These are phyloP conservation scores for Chytriomyces sp. DNA, from an alignment of 192 early-diverging fungal species.

Conservation along the genomic window DNA sequence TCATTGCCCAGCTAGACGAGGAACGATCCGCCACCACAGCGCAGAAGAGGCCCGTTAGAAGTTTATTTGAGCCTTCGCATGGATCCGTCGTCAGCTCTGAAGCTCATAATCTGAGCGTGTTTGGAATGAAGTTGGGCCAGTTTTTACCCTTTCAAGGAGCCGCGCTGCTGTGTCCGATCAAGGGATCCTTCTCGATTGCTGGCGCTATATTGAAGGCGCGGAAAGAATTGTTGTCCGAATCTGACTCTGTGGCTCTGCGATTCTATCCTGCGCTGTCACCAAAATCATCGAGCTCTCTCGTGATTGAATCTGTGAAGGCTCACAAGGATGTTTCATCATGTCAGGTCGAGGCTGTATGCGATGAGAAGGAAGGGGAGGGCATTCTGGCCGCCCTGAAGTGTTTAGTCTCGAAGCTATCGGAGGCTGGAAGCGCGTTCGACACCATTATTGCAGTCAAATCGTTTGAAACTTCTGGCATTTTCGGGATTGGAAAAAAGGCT, in stretches of 20 bases:
- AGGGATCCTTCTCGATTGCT: conserved; percentile 32
- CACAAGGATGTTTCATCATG: not conserved
- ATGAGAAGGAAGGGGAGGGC: not conserved
- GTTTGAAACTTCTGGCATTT: conserved; percentile 47
- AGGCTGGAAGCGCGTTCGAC: not conserved
- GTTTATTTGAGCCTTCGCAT: not conserved
- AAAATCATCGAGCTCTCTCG: conserved; percentile 36
- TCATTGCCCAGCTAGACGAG: too few relatives aligned
- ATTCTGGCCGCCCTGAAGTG: conserved; percentile 14
- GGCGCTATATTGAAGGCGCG: conserved; percentile 16
- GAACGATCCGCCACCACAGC: not conserved
- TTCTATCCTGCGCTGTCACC: conserved; percentile 45
- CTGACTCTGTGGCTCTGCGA: not conserved
- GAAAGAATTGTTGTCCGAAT: not conserved
- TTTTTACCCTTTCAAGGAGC: conserved; percentile 42
- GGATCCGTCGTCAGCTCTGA: not conserved
- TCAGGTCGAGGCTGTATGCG: not conserved
- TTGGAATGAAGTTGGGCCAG: not conserved
- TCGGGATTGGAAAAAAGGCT: conserved; percentile 46
- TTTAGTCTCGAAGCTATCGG: not conserved
- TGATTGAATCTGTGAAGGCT: conserved; percentile 25
- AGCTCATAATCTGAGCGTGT: not conserved
- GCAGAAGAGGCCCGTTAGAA: too few relatives aligned
- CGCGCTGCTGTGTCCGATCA: conserved; percentile 32
- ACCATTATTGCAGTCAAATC: conserved; percentile 24